Percentiles rank a stretch among this genome's conserved stretches.
phyloP scores from a whole-genome alignment of 2,329 filamentous ascomycete genomes.

The Clonostachys sp. region DNA sequence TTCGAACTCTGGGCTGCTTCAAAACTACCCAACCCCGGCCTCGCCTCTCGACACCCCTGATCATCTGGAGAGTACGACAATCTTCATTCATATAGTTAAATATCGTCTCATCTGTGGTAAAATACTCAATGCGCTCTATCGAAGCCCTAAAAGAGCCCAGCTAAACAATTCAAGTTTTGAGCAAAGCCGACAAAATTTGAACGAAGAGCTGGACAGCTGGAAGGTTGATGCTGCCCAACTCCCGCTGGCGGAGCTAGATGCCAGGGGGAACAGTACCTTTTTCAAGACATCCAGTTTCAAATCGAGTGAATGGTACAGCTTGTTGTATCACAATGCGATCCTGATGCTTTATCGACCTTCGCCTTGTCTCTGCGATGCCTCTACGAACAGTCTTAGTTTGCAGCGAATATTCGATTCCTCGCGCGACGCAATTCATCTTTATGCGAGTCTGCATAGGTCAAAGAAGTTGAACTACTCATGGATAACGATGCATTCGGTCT shows the following conservation, averaged over 20 bases:
- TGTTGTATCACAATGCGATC: constrained; percentile 35
- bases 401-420: constrained; percentile 32
- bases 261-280: constrained; percentile 6
- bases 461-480: constrained; percentile 42
- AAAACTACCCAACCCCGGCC: not conserved
- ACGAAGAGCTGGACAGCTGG: constrained; percentile 22
- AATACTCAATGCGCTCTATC: constrained; percentile 25
- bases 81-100: constrained; percentile 31
- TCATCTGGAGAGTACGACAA: constrained; percentile 9
- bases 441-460: constrained; percentile 35
- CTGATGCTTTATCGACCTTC: constrained; percentile 36
- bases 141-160: constrained; percentile 9
- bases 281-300: constrained; percentile 24
- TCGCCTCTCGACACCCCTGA: not conserved
- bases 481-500: constrained; percentile 42
- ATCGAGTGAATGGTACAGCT: constrained; percentile 32
- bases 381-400: constrained; percentile 14
- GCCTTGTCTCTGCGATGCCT: constrained; percentile 19
- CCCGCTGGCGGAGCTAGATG: constrained; percentile 15
- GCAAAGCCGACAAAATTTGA: constrained; percentile 14
- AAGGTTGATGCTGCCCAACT: constrained; percentile 15
- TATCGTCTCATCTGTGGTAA: constrained; percentile 34
- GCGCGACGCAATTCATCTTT: constrained; percentile 31
- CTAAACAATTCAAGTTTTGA: not conserved
- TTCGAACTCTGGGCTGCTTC: not conserved